Base-by-base conservation (phyloP, 2,329 filamentous ascomycete genomes). In the Phaeomoniella chlamydospora region DNA sequence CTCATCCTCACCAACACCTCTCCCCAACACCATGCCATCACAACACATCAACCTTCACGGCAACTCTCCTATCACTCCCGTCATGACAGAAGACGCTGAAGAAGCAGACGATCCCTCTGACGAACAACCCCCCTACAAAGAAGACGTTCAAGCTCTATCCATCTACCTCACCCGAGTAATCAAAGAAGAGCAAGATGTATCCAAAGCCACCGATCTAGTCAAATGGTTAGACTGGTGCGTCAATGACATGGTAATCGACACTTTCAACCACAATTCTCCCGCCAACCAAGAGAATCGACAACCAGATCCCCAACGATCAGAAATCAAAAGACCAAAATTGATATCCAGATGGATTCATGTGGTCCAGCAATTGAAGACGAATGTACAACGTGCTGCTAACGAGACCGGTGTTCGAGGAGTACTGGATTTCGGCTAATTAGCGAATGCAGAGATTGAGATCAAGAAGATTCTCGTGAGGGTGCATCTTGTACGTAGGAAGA, bases 91-190 rank as follows among this genome's bases (percentile, higher is more conserved):
- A 17, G 16, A 13, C 6, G 22, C 22, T 10, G n/a, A n/a, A n/a
- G 22, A 26, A 26, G 22, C 6, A n/a, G 69, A 84, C 44, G 52
- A 59, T 2, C 74, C 78, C 40, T 92, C 87, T 40, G 59, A 55
- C 18, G 65, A 65, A 4, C 78, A 87, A 2, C 85, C 82, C 0
- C 90, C 90, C 2, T 86, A 90, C 55, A 58, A 59, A 0, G 75
- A 81, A 39, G 90, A 98, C 55, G 77, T 88, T 0, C 68, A 68
- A 29, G 76, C 87, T 26, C 64, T 96, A 41, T 72, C 69, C 37
- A 70, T 65, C 49, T 96, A 93, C 54, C 55, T 96, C 18, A 63
- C 54, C 4, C 70, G 69, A 16, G 83, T 96, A 0, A 68, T 94
- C 0, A 41, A 60, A 1, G 77, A 88, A 39, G 90, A 96, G 55